Evolutionary conservation across 73 alveolate genomes (phyloP).

Genomic region (Effrenium voratum): DNA sequence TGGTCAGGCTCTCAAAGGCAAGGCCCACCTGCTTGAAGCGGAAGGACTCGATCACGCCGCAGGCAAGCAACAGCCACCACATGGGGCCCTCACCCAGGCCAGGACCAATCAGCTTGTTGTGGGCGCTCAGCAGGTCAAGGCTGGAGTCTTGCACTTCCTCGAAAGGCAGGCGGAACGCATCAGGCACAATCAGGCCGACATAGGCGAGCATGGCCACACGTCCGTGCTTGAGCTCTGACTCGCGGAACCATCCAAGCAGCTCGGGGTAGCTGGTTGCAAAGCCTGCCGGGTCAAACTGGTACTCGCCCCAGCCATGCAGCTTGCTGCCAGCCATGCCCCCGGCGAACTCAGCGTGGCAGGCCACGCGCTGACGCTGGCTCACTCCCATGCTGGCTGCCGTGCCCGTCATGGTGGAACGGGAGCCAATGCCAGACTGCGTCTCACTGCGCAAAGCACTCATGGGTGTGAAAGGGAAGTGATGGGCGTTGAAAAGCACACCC

Average conservation of each 20-base stretch:
- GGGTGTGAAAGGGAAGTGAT: conserved; percentile 71
- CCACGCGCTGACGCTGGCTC: conserved; percentile 20
- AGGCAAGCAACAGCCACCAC: conserved; percentile 49
- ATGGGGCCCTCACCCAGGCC: conserved; percentile 76
- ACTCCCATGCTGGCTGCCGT: too few species aligned
- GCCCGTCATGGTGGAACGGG: too few species aligned
- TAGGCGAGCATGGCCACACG: conserved; percentile 94
- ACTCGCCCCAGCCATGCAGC: conserved; percentile 65
- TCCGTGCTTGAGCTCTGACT: conserved; percentile 93
- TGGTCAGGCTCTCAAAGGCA: conserved; percentile 58
- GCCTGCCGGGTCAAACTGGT: conserved; percentile 93
- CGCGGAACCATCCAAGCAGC: conserved; percentile 94
- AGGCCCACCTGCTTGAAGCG: conserved; percentile 75
- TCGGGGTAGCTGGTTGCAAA: conserved; percentile 79
- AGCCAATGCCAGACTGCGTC: too few species aligned
- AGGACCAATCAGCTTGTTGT: conserved; percentile 66
- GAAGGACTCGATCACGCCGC: conserved; percentile 49
- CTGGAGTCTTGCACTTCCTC: conserved; percentile 4
- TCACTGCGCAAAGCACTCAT: too few species aligned
- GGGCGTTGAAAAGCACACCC: conserved; percentile 26
- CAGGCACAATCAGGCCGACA: conserved; percentile 76
- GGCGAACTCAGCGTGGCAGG: conserved; percentile 47
- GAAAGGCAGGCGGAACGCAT: conserved; percentile 45
- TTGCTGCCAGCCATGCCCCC: conserved; percentile 64
- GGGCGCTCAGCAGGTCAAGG: conserved; percentile 47